Evolutionary conservation across 2,329 filamentous ascomycete genomes (phyloP).

Genomic region (Cyphellophora europaea): DNA sequence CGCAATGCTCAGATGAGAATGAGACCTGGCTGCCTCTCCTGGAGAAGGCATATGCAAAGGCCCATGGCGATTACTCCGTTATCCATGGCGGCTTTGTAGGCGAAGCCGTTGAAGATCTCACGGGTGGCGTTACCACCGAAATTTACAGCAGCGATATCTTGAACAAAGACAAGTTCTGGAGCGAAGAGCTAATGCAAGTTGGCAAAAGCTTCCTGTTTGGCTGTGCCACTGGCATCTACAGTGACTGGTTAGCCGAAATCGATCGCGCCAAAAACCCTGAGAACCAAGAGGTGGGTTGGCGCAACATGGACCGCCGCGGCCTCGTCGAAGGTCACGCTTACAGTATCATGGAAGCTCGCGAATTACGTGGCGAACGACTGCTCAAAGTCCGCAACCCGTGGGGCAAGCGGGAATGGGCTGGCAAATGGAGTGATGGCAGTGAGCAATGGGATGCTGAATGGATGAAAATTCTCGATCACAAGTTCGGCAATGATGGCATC

Average conservation of each 20-base stretch:
- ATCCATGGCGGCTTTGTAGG: constrained; percentile 67
- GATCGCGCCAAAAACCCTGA: no score
- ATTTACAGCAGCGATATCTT: constrained; percentile 37
- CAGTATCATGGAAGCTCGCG: constrained; percentile 50
- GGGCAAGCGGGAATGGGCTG: constrained; percentile 73
- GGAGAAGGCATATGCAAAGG: constrained; percentile 78
- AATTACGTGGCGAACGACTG: constrained; percentile 53
- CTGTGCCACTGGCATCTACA: constrained; percentile 34
- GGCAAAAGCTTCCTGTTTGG: constrained; percentile 62
- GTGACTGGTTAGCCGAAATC: constrained; percentile 13
- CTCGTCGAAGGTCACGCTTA: constrained; percentile 45
- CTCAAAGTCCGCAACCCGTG: constrained; percentile 62
- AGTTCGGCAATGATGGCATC: constrained; percentile 66
- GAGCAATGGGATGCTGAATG: constrained; percentile 78
- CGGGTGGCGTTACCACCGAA: constrained; percentile 41
- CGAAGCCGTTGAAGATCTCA: constrained; percentile 51
- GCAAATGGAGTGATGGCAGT: constrained; percentile 72
- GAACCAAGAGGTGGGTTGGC: constrained; percentile 1
- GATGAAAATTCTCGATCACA: constrained; percentile 62
- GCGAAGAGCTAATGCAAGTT: constrained; percentile 67
- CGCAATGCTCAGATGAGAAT: constrained; percentile 63
- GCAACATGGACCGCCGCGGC: constrained; percentile 21
- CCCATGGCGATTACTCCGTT: constrained; percentile 67
- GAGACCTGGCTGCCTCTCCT: constrained; percentile 75
- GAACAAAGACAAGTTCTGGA: constrained; percentile 73